Evolutionary conservation across 2,329 filamentous ascomycete genomes (phyloP), one percentile per base, ranked within the genome.

Genomic region (Mycosphaerelloides madeirae): DNA sequence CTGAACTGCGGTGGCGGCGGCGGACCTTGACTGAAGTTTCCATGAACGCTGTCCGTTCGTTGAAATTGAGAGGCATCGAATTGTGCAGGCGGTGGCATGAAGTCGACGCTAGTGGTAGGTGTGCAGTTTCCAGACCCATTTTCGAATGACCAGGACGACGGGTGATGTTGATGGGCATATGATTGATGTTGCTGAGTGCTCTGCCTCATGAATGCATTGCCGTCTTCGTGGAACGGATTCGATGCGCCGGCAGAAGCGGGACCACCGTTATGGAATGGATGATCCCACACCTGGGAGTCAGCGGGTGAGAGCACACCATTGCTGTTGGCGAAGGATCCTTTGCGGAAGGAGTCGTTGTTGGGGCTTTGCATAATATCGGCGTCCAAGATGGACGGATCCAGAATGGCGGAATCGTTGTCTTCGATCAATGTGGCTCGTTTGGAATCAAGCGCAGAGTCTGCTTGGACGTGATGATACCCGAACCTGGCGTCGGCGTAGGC

Each of bases 41-140:
- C 68, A 58, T 55, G 58, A 15, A 51, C 54, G 38, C 55, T 58
- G 33, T 62, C 59, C 14, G 47, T 40, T 9, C 54, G 52, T n/a
- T 48, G 52, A 41, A 55, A 62, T 12, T 47, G 51, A 11, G 46
- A 33, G n/a, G 44, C 46, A 6, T 57, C 54, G 33, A 77, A 79
- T 35, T 81, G 77, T 14, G 44, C 37, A 13, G 39, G 43, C 14
- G 53, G 56, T 31, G 57, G 56, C 49, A 61, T 53, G 58, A 86
- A 83, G 59, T 87, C 85, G 41, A 80, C 81, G 61, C 86, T 89
- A 52, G 79, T 73, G 49, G 80, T 81, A 49, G 88, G 84, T 6
- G 87, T 91, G 65, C 81, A 84, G 50, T 86, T 79, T 41, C 81
- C 84, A 19, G 85, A 85, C 57, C 72, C 74, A 39, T 76, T 76